These are phyloP conservation scores for Myriosclerotinia curreyana DNA, from an alignment of 2,329 filamentous ascomycete genomes.

Conservation along the genomic window DNA sequence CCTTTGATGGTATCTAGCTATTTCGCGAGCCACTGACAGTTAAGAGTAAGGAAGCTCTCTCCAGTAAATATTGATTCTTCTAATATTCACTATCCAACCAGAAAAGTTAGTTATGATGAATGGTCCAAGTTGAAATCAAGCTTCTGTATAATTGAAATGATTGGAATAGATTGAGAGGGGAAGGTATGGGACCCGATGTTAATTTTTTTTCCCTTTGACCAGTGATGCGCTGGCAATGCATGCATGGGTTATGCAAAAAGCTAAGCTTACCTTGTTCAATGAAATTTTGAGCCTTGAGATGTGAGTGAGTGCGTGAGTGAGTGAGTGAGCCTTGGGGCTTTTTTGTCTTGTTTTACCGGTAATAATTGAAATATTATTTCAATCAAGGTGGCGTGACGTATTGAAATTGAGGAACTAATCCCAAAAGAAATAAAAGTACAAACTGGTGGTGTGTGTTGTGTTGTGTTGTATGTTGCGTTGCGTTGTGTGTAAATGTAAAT, in stretches of 20 bases:
- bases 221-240: conserved; percentile 41
- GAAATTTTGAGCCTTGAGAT: background rate
- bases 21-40: conserved; percentile 35
- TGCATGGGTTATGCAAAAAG: conserved; percentile 33
- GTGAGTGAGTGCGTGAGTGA: too few species aligned
- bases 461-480: too few species aligned
- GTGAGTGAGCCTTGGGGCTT: background rate
- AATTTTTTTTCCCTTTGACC: conserved; percentile 35
- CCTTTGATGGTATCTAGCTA: conserved; percentile 22
- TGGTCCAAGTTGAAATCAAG: conserved; percentile 29
- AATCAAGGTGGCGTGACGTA: conserved; percentile 30
- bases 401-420: conserved; percentile 18
- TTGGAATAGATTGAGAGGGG: conserved; percentile 36
- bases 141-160: conserved; percentile 27
- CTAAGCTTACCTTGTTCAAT: conserved; percentile 39
- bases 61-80: conserved; percentile 31
- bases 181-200: conserved; percentile 31
- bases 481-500: conserved; percentile 7
- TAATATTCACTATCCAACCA: conserved; percentile 37
- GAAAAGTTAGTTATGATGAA: conserved; percentile 36
- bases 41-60: conserved; percentile 29
- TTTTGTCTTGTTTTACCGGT: conserved; percentile 28
- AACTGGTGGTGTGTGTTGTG: conserved; percentile 17
- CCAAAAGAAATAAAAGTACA: conserved; percentile 3
- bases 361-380: conserved; percentile 15